Conservation (phyloP, 768 basidiomycete species). For the Agaricus subrufescens region DNA sequence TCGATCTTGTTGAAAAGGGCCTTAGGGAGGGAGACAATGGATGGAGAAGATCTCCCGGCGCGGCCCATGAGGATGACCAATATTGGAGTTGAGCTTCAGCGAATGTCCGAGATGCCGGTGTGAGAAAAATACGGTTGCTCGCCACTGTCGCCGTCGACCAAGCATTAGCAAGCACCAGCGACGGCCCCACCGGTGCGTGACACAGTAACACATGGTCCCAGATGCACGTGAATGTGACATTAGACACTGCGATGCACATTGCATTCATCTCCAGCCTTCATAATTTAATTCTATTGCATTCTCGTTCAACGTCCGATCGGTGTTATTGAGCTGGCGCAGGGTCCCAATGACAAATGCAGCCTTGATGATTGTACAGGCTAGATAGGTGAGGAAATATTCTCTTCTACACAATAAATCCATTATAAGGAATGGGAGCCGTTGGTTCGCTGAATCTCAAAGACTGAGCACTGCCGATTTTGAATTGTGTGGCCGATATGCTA, state of each 20-base stretch:
- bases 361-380: too few species aligned
- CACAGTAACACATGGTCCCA: not conserved
- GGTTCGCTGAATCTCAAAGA: too few species aligned
- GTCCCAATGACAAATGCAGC: too few species aligned
- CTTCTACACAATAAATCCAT: too few species aligned
- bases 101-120: not conserved
- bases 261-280: too few species aligned
- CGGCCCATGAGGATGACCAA: constrained; percentile 30
- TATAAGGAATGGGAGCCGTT: too few species aligned
- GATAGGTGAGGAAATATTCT: too few species aligned
- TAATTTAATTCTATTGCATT: too few species aligned
- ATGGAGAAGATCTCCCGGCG: constrained; percentile 25
- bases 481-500: too few species aligned
- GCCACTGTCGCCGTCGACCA: constrained; percentile 2
- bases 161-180: not conserved
- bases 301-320: too few species aligned
- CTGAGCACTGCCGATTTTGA: too few species aligned
- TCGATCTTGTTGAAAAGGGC: constrained; percentile 64
- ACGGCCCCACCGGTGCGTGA: constrained; percentile 1
- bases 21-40: constrained; percentile 45
- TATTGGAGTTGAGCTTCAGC: not conserved
- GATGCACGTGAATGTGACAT: constrained; percentile 6
- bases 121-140: not conserved
- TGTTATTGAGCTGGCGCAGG: too few species aligned
- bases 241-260: not conserved